Base-by-base conservation (phyloP, 1,284 basidiomycete genomes). In the Apiotrichum gracile region DNA sequence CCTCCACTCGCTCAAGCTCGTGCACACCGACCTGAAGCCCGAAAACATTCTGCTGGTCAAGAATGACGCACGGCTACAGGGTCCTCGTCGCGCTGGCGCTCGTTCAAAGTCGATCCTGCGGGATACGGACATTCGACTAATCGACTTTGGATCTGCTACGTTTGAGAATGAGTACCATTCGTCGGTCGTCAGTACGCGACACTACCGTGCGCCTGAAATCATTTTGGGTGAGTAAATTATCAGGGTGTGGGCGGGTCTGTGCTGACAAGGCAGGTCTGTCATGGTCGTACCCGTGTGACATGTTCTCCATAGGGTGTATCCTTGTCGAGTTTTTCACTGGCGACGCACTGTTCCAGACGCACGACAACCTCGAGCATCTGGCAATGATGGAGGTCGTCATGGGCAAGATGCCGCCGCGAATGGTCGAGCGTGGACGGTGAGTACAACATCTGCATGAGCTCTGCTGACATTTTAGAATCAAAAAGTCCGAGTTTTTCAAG, bases 351-450 rank as follows among this genome's bases (percentile, higher is more conserved):
- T 99, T 97, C 78, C 96, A 98, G 75, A 98, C 96, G 0, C 94
- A 97, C 70, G 94, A 98, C 77, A 98, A 98, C 72, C 82, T 98
- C 13, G 96, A 98, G 71, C 96, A 99, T 73, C 83, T 99, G 8
- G 96, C 96, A 40, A 99, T 98, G 96, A 99, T 99, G 96, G 93
- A 98, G 75, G 85, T 88, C 62, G 96, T 98, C 33, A 94, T 98
- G 84, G 96, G 94, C 57, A 87, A 86, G 75, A 93, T 98, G 85
- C 91, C 93, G 0, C 84, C 86, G 42, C 83, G 85, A 5, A 91
- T 94, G 72, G 62, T 76, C 2, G 70, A 77, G 21, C 72, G 72
- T 47, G 79, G 78, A 43, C 69, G 72, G 72, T 73, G 52, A 61
- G 72, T 64, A 12, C 25, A 24, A 19, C 13, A 8, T 17, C 26